phyloP scores from a whole-genome alignment of 306 rosid species.

The Quillaja saponaria region DNA sequence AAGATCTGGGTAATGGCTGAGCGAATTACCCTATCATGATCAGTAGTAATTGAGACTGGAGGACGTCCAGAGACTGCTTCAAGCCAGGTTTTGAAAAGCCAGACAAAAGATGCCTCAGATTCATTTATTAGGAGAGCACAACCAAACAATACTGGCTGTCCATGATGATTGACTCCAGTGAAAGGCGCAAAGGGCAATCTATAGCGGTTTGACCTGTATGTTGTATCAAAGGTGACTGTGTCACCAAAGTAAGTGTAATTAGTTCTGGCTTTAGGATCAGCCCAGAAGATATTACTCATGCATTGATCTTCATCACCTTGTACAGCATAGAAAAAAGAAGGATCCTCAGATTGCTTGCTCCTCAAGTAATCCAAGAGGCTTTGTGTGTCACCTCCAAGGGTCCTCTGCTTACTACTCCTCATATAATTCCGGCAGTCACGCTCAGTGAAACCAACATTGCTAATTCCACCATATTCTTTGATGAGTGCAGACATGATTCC shows the following conservation, averaged over 20 bases:
- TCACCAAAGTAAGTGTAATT: constrained; percentile 41
- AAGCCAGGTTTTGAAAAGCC: constrained; percentile 42
- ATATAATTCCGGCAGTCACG: constrained; percentile 44
- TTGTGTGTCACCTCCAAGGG: constrained; percentile 40
- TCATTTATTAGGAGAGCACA: constrained; percentile 41
- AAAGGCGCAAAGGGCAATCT: constrained; percentile 44
- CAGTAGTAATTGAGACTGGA: constrained; percentile 35
- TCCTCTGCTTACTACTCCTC: constrained; percentile 39
- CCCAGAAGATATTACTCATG: constrained; percentile 40
- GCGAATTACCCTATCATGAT: constrained; percentile 38
- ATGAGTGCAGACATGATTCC: constrained; percentile 46
- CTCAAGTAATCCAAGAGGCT: constrained; percentile 38
- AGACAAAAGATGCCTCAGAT: constrained; percentile 38
- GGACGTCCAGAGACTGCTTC: constrained; percentile 33
- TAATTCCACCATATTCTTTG: constrained; percentile 41
- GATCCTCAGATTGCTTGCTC: constrained; percentile 32
- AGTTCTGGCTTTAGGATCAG: constrained; percentile 35
- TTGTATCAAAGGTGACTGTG: constrained; percentile 40
- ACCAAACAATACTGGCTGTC: constrained; percentile 38
- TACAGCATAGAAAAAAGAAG: constrained; percentile 36
- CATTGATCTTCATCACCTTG: constrained; percentile 43
- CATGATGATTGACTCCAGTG: constrained; percentile 45
- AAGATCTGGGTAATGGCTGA: constrained; percentile 29
- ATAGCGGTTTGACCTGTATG: constrained; percentile 40
- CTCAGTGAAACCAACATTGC: constrained; percentile 38